Base-by-base conservation (phyloP, 1,284 basidiomycete species). In the Peniophora sp. region DNA sequence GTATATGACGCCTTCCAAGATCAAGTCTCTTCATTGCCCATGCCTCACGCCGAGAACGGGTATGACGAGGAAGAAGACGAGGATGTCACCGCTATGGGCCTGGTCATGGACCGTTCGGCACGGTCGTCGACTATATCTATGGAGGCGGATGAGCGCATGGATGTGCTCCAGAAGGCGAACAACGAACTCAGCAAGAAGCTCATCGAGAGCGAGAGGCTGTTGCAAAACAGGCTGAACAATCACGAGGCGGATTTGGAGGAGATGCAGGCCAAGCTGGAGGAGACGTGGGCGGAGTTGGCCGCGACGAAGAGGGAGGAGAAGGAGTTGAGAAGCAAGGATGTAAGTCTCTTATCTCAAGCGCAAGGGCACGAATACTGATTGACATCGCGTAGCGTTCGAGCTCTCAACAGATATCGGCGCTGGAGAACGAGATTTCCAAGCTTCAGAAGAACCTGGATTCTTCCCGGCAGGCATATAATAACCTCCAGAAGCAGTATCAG, bases 261-360 rank as follows among this genome's bases (percentile, higher is more conserved):
- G 48, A 77, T 90, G 65, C 81, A 92, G 60, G 68, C 67, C 8
- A 71, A 76, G 27, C 62, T 93, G 48, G 89, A 94, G 52, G 89
- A 92, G 60, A 64, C 85, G 50, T 71, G 76, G 57, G 77, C 71
- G 10, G 91, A 95, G 65, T 68, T 95, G 8, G 82, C 72, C 12
- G 74, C 81, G 6, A 83, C 85, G 3, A 87, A 89, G 64, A 77
- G 88, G 43, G 90, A 95, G 57, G 91, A 95, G 66, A 94, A 95
- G 68, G 92, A 96, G 60, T 65, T 93, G 54, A 75, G 88, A 45
- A 73, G 77, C 11, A 92, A 92, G 66, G 92, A 95, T 72, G 84
- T 85, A 48, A 10, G 53, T 24, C 35, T 35, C 42, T 37, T 43
- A 49, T 15, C 22, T 35, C 47, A 22, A 5, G 35, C 47, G 27